Conservation (phyloP, 208 protist species). For the Phytomonas francai region DNA sequence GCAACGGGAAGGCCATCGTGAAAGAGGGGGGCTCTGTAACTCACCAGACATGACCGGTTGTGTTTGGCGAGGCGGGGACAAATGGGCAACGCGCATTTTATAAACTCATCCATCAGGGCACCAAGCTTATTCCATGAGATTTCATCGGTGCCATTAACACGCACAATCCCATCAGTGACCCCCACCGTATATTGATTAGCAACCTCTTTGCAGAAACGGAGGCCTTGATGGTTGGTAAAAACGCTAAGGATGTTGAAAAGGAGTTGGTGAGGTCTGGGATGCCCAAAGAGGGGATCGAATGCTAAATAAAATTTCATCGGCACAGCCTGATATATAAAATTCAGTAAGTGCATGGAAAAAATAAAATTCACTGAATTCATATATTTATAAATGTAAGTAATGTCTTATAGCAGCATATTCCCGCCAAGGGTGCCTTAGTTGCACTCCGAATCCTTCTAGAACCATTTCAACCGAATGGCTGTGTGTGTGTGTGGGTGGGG, state of each 20-base stretch:
- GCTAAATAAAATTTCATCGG: no score
- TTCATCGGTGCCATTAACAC: conserved; percentile 92
- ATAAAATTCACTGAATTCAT: no score
- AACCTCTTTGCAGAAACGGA: conserved; percentile 97
- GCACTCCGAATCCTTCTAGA: no score
- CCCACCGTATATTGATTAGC: conserved; percentile 93
- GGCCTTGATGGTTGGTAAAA: conserved; percentile 96
- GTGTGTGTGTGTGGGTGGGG: no score
- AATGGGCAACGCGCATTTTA: conserved; percentile 94
- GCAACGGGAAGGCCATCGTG: conserved; percentile 93
- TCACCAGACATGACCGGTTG: conserved; percentile 92
- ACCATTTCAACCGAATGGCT: no score
- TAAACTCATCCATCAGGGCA: conserved; percentile 96
- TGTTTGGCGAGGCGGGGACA: conserved; percentile 95
- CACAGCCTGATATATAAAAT: conserved; percentile 14
- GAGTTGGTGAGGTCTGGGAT: conserved; percentile 60
- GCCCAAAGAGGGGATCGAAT: conserved; percentile 43
- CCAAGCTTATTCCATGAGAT: conserved; percentile 94
- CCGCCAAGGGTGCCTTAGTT: no score
- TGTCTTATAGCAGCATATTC: no score
- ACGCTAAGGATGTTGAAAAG: conserved; percentile 58
- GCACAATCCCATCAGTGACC: conserved; percentile 90
- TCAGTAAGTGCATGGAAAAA: conserved; percentile 7
- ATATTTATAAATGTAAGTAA: no score
- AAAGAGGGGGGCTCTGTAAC: conserved; percentile 42